Base-by-base conservation (phyloP, 805 yeast species). In the Kurtzmaniella fragi region DNA sequence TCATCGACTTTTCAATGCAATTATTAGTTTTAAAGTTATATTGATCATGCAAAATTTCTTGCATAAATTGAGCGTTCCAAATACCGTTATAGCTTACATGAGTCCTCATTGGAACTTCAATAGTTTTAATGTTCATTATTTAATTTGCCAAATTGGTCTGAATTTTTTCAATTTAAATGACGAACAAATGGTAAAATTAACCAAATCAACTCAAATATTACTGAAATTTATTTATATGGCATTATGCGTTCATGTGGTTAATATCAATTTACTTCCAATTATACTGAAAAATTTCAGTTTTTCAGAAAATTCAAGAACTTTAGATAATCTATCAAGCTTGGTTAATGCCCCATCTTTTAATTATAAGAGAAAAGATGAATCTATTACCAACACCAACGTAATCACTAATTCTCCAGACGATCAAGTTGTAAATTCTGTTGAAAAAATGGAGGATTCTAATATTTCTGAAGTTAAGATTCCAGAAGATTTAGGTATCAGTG, bases 211-310 rank as follows among this genome's bases (percentile, higher is more conserved):
- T 20, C 25, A 20, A 8, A 20, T 20, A 9, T n/a, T 26, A 23
- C 30, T 51, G 13, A 46, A 49, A 32, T 49, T 45, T 36, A 46
- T 53, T 3, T 52, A 53, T 31, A 41, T 52, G 44, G 52, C 52
- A 1, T 47, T 56, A 31, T 55, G 62, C 41, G 50, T 58, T 23
- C 61, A 58, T 37, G 59, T 58, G 32, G 52, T 58, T 13, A 46
- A 48, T 27, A 41, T 52, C 37, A 48, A 52, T 25, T 41, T 50
- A 4, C 43, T 51, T 2, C 56, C 57, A 2, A 40, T 47, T 11
- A 35, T 53, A 20, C 37, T 41, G 14, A 41, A 41, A 27, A 33
- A 46, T 17, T 40, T 53, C 32, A 37, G 49, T 17, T 44, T 51
- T 34, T 43, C 42, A 12, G 53, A 48, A 29, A 49, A 52, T 40